Evolutionary conservation across 2,329 filamentous ascomycete species (phyloP).

Genomic region (Elsinoe perseae): DNA sequence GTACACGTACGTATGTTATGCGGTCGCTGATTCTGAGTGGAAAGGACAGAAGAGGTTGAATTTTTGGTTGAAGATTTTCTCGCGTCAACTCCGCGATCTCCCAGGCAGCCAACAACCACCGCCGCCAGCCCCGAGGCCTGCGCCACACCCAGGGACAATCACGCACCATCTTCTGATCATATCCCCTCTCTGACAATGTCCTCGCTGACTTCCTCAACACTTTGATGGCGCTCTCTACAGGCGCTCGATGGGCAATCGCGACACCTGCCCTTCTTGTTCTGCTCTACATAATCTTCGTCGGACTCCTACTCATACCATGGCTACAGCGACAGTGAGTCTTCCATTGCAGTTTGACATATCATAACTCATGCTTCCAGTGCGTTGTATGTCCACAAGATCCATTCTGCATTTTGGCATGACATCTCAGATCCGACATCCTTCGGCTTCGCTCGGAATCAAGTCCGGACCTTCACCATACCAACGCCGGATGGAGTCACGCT

Average conservation of each 20-base stretch:
- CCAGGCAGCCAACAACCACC: neutral
- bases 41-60: neutral
- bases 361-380: slow-evolving; percentile 45
- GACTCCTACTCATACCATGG: slow-evolving; percentile 57
- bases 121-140: neutral
- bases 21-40: neutral
- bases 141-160: neutral
- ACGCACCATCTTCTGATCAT: no score
- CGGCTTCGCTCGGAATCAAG: slow-evolving; percentile 82
- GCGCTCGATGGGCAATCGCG: slow-evolving; percentile 3
- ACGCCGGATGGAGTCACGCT: slow-evolving; percentile 70
- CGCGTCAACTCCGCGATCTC: neutral
- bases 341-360: neutral
- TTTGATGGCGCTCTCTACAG: slow-evolving; percentile 5
- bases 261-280: slow-evolving; percentile 30
- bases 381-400: slow-evolving; percentile 75
- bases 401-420: slow-evolving; percentile 65
- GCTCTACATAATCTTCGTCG: slow-evolving; percentile 60
- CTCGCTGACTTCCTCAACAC: no score
- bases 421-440: slow-evolving; percentile 70
- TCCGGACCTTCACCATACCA: slow-evolving; percentile 71
- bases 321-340: slow-evolving; percentile 70
- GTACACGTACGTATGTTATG: neutral
- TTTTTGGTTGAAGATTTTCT: neutral
- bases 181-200: no score